Evolutionary conservation across 441 rosid genomes (phyloP), one percentile per base, ranked within the genome.

Genomic region (Melianthus villosus): DNA sequence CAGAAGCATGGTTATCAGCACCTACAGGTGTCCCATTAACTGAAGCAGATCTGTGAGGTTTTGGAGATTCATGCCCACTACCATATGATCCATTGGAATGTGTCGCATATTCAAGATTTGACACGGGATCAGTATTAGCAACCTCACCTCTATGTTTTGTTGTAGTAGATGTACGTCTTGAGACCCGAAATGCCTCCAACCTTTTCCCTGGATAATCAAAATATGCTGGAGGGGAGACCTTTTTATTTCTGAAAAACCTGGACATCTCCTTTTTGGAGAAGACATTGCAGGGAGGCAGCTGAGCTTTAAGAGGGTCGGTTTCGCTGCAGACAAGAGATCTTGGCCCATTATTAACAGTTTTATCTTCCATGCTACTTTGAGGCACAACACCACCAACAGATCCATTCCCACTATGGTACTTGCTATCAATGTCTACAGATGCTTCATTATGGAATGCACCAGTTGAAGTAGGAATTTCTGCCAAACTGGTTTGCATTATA

Each of bases 251-350:
- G 36, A 87, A 56, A 59, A 81, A 89, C 25, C 46, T 56, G 16
- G 92, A 74, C 93, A 89, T 89, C 57, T 71, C 97, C 50, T 64
- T 64, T 61, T 70, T 81, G 33, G 93, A 89, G 72, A 89, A 81
- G 34, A 83, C 59, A 59, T 83, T 62, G 29, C 60, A 45, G 37
- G 85, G 85, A 57, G 97, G 97, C 57, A 68, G 31, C 66, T 89
- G 97, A 61, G 93, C 74, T 59, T 53, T 69, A 29, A 83, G 68
- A 59, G 97, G 97, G 52, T 89, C 67, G 51, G 57, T 45, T 42
- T 60, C 64, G 49, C 39, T 42, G 38, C 31, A 38, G 44, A 64
- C 40, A 8, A 40, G 26, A 50, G 72, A 49, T 55, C 51, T 69
- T 42, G 20, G 42, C 29, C 25, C 63, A 40, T 58, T 29, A 46